Base-by-base conservation (phyloP, 352 stramenopile species). In the Phytophthora fragariaefolia region DNA sequence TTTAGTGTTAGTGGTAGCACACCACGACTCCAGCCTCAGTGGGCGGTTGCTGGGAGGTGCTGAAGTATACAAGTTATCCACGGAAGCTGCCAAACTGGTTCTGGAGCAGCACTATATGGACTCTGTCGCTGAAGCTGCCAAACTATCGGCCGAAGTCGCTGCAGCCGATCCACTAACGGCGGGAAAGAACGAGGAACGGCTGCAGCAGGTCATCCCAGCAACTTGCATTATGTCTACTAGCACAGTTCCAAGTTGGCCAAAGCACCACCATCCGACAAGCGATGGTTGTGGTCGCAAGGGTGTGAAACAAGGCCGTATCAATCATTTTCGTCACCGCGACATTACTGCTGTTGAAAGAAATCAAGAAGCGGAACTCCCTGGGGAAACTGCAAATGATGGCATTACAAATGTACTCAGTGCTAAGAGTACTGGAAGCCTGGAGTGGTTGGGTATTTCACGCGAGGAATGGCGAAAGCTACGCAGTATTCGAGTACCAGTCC, bases 71-170 rank as follows among this genome's bases (percentile, higher is more conserved):
- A 89, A 89, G 42, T 52, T 93, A 10, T 67, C 84, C 51, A 58
- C 83, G 13, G 85, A 95, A 66, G 80, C 76, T 27, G 86, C 81
- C 9, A 95, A 95, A 58, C 71, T 90, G 47, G 82, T 80, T 13
- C 69, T 96, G 26, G 87, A 95, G 63, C 71, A 89, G 49, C 91
- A 88, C 59, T 90, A 89, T 42, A n/a, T 88, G 8, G 73, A 81
- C 50, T 73, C 76, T 15, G 76, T 79, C 27, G 66, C 71, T 6
- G 80, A 92, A 58, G 76, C 71, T 5, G 69, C 78, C 22, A 90
- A 89, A 59, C 46, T 89, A 8, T 61, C 61, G 22, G 54, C 55
- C 15, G 60, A 66, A 23, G 26, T 66, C 30, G 36, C 26, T 59
- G 45, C 18, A 67, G 32, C 36, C 15, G 74, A 85, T 22, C 45